These are phyloP conservation scores for Hyaloscypha bicolor DNA, from an alignment of 495 filamentous ascomycete species.

Conservation along the genomic window DNA sequence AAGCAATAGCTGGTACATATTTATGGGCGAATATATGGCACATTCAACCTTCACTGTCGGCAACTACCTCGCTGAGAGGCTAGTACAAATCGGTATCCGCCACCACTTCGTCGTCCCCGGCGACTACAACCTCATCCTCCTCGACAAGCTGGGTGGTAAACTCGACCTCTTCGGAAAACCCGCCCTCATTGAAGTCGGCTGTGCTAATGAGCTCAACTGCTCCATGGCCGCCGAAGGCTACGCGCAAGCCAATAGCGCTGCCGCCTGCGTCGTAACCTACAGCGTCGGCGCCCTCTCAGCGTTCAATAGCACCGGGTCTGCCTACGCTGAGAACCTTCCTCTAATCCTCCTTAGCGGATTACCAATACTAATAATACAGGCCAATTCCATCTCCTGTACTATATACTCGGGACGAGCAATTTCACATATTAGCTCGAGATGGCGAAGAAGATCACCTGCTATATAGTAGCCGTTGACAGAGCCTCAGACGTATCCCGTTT, in stretches of 20 bases:
- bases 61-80: slow-evolving; percentile 36
- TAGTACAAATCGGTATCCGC: slow-evolving; percentile 61
- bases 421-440: slow-evolving; percentile 23
- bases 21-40: not conserved
- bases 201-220: slow-evolving; percentile 11
- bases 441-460: slow-evolving; percentile 8
- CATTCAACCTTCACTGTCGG: slow-evolving; percentile 3
- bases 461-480: slow-evolving; percentile 30
- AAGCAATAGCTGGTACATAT: too few relatives aligned
- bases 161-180: slow-evolving; percentile 22
- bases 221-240: slow-evolving; percentile 63
- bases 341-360: slow-evolving; percentile 67
- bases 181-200: slow-evolving; percentile 35
- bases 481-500: not conserved
- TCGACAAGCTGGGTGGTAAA: slow-evolving; percentile 63
- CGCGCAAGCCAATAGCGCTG: slow-evolving; percentile 66
- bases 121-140: slow-evolving; percentile 39
- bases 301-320: slow-evolving; percentile 67
- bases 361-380: slow-evolving; percentile 30
- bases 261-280: slow-evolving; percentile 66
- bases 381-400: slow-evolving; percentile 7
- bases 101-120: slow-evolving; percentile 68
- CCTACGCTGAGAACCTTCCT: slow-evolving; percentile 62
- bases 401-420: slow-evolving; percentile 5
- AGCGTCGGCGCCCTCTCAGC: slow-evolving; percentile 71